Evolutionary conservation across 352 stramenopile genomes (phyloP).

Genomic region (Phytophthora pseudosyringae): DNA sequence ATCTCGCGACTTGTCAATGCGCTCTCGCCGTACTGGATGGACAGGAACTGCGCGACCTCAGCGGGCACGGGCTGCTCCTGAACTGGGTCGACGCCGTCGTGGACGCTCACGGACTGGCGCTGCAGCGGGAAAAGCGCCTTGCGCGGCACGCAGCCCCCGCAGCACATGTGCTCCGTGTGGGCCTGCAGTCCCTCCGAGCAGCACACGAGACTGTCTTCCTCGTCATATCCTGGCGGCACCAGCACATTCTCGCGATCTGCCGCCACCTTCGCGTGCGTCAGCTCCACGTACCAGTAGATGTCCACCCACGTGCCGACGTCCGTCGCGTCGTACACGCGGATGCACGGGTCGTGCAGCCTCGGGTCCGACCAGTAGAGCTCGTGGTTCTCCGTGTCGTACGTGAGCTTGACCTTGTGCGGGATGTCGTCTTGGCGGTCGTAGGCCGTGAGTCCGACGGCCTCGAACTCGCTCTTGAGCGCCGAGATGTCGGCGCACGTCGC

Average conservation of each 20-base stretch:
- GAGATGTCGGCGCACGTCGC: conserved; percentile 72
- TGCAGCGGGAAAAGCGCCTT: conserved; percentile 70
- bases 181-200: conserved; percentile 71
- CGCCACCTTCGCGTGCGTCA: conserved; percentile 50
- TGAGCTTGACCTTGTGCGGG: conserved; percentile 83
- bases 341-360: conserved; percentile 76
- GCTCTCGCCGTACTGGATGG: conserved; percentile 70
- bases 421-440: conserved; percentile 80
- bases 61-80: conserved; percentile 67
- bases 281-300: conserved; percentile 85
- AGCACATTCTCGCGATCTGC: conserved; percentile 55
- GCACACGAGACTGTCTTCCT: conserved; percentile 69
- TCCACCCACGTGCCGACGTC: conserved; percentile 77
- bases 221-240: conserved; percentile 65
- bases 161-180: conserved; percentile 79
- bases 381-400: conserved; percentile 85
- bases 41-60: conserved; percentile 62
- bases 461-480: conserved; percentile 70
- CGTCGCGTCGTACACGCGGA: conserved; percentile 71
- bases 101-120: conserved; percentile 49
- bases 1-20: conserved; percentile 70
- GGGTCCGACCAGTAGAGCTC: conserved; percentile 83
- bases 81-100: conserved; percentile 47
- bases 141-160: conserved; percentile 70
- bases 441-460: conserved; percentile 58